These are phyloP conservation scores for Mucor lusitanicus DNA, from an alignment of 371 early-diverging fungal species.

Conservation along the genomic window DNA sequence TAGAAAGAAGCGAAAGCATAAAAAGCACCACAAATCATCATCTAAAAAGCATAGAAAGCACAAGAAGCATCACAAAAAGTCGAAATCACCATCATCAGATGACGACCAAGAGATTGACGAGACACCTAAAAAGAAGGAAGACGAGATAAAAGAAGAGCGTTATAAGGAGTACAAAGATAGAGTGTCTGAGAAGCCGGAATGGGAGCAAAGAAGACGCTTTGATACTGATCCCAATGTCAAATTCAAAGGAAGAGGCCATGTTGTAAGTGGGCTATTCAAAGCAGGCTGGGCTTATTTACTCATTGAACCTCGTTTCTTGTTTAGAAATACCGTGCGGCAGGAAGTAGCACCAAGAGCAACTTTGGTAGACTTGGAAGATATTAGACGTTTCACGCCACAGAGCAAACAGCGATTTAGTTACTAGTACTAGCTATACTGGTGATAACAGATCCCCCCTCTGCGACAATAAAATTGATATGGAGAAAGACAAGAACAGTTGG, in stretches of 20 bases:
- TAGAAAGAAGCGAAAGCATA: slow-evolving; percentile 24
- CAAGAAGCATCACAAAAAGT: slow-evolving; percentile 16
- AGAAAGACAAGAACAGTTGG: too few species aligned
- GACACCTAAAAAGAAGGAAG: background rate
- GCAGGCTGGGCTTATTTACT: background rate
- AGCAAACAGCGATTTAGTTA: too few species aligned
- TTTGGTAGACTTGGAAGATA: background rate
- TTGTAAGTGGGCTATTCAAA: slow-evolving; percentile 25
- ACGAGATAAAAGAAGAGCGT: background rate
- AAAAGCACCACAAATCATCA: slow-evolving; percentile 18
- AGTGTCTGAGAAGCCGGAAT: slow-evolving; percentile 39
- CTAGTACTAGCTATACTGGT: too few species aligned
- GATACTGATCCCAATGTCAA: slow-evolving; percentile 38
- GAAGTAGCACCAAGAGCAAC: background rate
- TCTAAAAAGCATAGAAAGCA: slow-evolving; percentile 23
- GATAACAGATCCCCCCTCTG: too few species aligned
- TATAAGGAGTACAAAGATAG: slow-evolving; percentile 21
- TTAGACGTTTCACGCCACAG: background rate
- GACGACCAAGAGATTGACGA: background rate
- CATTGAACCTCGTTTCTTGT: background rate
- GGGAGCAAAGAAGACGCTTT: slow-evolving; percentile 34
- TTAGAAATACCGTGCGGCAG: slow-evolving; percentile 17
- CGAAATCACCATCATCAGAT: background rate
- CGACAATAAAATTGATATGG: too few species aligned
- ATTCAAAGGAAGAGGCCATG: slow-evolving; percentile 50